Percentiles rank a stretch among this genome's conserved stretches.
Conservation (phyloP, 441 rosid species). For the Erysimum pusillum region DNA sequence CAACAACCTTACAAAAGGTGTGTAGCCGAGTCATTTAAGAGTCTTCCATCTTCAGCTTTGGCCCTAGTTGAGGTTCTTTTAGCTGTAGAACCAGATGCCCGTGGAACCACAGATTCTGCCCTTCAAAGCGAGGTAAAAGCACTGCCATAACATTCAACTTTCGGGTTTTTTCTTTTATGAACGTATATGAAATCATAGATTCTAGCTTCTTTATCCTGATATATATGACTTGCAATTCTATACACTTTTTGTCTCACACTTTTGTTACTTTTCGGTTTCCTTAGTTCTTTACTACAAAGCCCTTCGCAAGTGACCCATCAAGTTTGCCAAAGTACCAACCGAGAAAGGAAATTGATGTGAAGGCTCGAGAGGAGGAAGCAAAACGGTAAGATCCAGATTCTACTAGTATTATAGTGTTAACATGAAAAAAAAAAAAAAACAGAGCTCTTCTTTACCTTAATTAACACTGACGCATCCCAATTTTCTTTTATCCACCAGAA, state of each 20-base stretch:
- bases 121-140: constrained; percentile 72
- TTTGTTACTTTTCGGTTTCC: neutral
- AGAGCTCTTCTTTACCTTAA: constrained; percentile 4
- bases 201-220: neutral
- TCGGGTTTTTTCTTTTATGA: neutral
- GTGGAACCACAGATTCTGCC: constrained; percentile 75
- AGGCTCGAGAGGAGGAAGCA: constrained; percentile 68
- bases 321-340: constrained; percentile 91
- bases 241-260: constrained; percentile 23
- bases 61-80: constrained; percentile 74
- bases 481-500: constrained; percentile 52
- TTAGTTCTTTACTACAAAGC: constrained; percentile 79
- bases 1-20: constrained; percentile 83
- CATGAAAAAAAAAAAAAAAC: neutral
- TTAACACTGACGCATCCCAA: constrained; percentile 49
- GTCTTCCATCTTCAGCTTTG: constrained; percentile 76
- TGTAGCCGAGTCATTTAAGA: constrained; percentile 78
- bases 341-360: constrained; percentile 84
- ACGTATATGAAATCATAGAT: neutral
- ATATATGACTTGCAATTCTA: neutral
- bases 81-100: constrained; percentile 76
- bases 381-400: constrained; percentile 60
- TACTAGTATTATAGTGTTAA: constrained; percentile 1
- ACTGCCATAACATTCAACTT: neutral
- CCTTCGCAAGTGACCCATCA: constrained; percentile 84